Evolutionary conservation across 2,329 filamentous ascomycete genomes (phyloP).

Genomic region (Chaetomium sp.): DNA sequence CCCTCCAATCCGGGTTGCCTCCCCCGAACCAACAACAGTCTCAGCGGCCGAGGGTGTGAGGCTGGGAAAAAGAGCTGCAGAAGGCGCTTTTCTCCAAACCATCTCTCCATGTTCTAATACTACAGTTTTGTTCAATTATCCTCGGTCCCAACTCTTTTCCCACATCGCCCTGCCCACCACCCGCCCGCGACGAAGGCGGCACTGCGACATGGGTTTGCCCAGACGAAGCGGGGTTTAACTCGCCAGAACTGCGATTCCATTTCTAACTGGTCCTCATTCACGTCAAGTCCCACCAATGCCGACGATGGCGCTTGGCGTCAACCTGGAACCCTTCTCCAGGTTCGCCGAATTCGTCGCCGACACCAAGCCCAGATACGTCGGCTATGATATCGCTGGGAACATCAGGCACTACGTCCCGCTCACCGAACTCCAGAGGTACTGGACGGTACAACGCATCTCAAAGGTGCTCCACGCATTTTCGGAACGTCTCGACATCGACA

Average conservation of each 20-base stretch:
- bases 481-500: not conserved
- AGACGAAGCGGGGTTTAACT: not conserved
- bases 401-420: not conserved
- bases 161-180: not conserved
- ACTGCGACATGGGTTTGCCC: not conserved
- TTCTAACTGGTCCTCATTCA: not conserved
- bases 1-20: not conserved
- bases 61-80: not conserved
- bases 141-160: not conserved
- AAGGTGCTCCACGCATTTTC: not conserved
- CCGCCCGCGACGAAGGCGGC: not conserved
- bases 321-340: not conserved
- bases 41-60: not conserved
- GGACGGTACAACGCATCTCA: not conserved
- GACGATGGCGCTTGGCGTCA: not conserved
- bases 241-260: not conserved
- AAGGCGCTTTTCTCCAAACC: not conserved
- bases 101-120: not conserved
- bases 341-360: conserved; percentile 1
- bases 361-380: not conserved
- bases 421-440: not conserved
- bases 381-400: not conserved
- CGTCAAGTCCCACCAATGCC: not conserved
- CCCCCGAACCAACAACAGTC: not conserved
- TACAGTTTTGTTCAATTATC: not conserved